A percentile compares a stretch with the other conserved stretches of the same genome.
These are phyloP conservation scores for Geoglossum cookeanum DNA, from an alignment of 2,329 filamentous ascomycete species.

Conservation along the genomic window DNA sequence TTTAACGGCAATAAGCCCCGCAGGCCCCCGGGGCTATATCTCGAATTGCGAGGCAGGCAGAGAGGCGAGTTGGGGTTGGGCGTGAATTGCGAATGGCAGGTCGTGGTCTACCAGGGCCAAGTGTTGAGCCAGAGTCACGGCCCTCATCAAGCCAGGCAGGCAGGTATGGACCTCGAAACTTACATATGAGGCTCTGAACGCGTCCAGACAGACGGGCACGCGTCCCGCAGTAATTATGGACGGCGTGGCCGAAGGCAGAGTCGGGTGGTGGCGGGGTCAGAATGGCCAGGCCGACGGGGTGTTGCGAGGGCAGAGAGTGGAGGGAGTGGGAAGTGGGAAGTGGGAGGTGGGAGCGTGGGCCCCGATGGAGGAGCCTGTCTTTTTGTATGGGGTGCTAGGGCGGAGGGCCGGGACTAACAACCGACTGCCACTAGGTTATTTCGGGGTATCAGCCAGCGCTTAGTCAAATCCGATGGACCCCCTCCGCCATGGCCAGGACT, in stretches of 20 bases:
- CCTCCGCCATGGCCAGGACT: neutral
- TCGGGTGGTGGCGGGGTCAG: neutral
- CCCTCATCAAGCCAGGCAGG: slow-evolving; percentile 1
- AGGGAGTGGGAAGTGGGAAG: too few relatives aligned
- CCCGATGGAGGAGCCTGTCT: slow-evolving; percentile 1
- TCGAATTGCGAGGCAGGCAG: too few relatives aligned
- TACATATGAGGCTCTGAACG: slow-evolving; percentile 4
- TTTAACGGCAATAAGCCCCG: neutral
- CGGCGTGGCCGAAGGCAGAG: neutral
- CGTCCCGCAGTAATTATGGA: neutral
- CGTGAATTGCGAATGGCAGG: neutral
- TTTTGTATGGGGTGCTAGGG: slow-evolving; percentile 3
- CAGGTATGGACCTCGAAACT: slow-evolving; percentile 3
- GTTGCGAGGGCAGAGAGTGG: slow-evolving; percentile 1
- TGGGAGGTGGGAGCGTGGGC: too few relatives aligned
- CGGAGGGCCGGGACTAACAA: slow-evolving; percentile 2
- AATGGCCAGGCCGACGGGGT: neutral
- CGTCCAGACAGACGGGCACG: neutral
- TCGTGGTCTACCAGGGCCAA: neutral
- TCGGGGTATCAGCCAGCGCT: slow-evolving; percentile 1
- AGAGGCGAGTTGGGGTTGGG: neutral
- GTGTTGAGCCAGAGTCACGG: neutral
- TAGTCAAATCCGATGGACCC: slow-evolving; percentile 2
- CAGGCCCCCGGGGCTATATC: neutral
- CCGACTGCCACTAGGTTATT: slow-evolving; percentile 1